A percentile compares a stretch with the other conserved stretches of the same genome.
Conservation (phyloP, 768 basidiomycete genomes). For the Cyclocybe aegerita region DNA sequence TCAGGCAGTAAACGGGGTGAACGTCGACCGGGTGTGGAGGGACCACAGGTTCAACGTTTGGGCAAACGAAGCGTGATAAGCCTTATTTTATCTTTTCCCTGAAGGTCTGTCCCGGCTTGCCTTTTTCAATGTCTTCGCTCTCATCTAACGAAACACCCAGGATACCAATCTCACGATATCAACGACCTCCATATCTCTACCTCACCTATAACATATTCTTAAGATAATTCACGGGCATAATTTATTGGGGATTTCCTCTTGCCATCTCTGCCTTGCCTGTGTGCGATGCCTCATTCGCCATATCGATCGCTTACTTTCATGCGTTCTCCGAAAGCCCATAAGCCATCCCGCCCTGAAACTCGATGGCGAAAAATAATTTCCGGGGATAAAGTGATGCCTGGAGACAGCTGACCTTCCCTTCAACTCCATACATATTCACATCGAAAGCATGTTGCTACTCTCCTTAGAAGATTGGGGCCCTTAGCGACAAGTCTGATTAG, state of each 20-base stretch:
- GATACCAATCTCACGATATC: background rate
- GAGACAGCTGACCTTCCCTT: no score
- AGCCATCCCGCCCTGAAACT: no score
- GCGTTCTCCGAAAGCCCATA: no score
- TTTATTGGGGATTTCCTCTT: conserved; percentile 2
- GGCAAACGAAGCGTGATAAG: conserved; percentile 40
- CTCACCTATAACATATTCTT: conserved; percentile 18
- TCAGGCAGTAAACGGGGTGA: conserved; percentile 50
- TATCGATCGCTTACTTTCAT: no score
- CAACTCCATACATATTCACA: no score
- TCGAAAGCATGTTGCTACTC: no score
- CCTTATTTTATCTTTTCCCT: background rate
- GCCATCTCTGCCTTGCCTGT: background rate
- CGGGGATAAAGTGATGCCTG: no score
- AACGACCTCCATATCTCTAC: background rate
- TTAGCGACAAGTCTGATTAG: no score
- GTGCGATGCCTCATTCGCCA: background rate
- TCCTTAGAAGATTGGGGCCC: no score
- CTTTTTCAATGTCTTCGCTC: background rate
- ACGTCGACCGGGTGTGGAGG: conserved; percentile 65
- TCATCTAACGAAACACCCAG: background rate
- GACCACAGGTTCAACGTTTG: conserved; percentile 66
- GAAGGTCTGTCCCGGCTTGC: background rate
- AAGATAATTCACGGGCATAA: conserved; percentile 8
- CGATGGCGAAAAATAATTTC: no score